phyloP scores from a whole-genome alignment of 2,329 filamentous ascomycete species.

The Beauveria bassiana region DNA sequence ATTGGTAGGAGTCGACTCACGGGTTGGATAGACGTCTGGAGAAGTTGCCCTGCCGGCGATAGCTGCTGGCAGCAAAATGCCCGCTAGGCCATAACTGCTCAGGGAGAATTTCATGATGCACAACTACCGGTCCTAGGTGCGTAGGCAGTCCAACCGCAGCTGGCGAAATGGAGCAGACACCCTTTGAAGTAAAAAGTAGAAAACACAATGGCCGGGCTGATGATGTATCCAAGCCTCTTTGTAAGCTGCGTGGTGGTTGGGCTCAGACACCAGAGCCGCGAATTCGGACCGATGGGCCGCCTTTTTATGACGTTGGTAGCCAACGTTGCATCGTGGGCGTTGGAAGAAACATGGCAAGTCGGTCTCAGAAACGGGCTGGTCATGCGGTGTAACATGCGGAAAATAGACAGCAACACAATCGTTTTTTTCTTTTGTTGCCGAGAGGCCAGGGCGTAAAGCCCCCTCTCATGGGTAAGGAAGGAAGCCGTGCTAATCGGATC shows the following conservation, averaged over 20 bases:
- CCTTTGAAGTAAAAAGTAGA: background rate
- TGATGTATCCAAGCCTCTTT: background rate
- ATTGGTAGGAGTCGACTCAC: constrained; percentile 11
- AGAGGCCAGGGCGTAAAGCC: background rate
- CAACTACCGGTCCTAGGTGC: background rate
- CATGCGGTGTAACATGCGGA: background rate
- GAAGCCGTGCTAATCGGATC: constrained; percentile 9
- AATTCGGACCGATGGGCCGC: constrained; percentile 11
- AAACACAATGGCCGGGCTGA: background rate
- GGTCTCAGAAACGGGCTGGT: background rate
- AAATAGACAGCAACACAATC: background rate
- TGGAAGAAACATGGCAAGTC: background rate
- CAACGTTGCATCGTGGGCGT: background rate
- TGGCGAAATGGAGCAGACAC: background rate
- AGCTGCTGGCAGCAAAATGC: constrained; percentile 8
- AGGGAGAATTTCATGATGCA: background rate
- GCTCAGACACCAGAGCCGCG: background rate
- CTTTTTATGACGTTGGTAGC: background rate
- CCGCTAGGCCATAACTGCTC: background rate
- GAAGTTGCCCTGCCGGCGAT: constrained; percentile 13
- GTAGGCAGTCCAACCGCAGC: background rate
- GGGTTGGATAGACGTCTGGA: constrained; percentile 20
- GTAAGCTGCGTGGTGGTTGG: background rate
- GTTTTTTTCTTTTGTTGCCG: background rate
- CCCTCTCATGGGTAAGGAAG: background rate